phyloP scores from a whole-genome alignment of 768 basidiomycete genomes.

The Neoboletus magnificus region DNA sequence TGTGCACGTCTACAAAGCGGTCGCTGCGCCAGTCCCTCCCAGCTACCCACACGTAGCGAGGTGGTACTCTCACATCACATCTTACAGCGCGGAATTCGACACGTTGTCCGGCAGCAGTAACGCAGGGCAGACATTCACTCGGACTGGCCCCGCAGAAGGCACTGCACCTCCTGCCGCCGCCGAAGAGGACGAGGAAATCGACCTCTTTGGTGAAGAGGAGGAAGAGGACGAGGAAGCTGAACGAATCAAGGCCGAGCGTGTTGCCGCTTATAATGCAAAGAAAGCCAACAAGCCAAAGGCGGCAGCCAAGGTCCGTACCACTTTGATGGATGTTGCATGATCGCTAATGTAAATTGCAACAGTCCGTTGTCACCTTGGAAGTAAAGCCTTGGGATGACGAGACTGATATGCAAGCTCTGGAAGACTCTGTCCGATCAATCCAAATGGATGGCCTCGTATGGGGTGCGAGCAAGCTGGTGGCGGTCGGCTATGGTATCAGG shows the following conservation, averaged over 20 bases:
- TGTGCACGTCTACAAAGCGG: slow-evolving; percentile 84
- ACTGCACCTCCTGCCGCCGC: slow-evolving; percentile 44
- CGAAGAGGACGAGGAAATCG: slow-evolving; percentile 67
- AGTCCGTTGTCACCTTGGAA: slow-evolving; percentile 97
- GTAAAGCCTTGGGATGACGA: slow-evolving; percentile 99
- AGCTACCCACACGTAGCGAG: slow-evolving; percentile 71
- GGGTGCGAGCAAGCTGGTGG: slow-evolving; percentile 91
- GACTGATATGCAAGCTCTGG: slow-evolving; percentile 91
- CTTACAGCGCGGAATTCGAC: slow-evolving; percentile 74
- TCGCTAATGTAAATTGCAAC: slow-evolving; percentile 15
- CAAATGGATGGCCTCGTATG: slow-evolving; percentile 90
- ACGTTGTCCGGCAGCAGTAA: slow-evolving; percentile 83
- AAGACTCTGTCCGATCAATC: slow-evolving; percentile 79
- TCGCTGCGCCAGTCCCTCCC: slow-evolving; percentile 63
- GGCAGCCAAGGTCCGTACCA: slow-evolving; percentile 68
- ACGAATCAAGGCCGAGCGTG: slow-evolving; percentile 84
- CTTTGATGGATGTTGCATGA: slow-evolving; percentile 1
- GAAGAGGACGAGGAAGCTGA: slow-evolving; percentile 85
- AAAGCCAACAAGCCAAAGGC: slow-evolving; percentile 90
- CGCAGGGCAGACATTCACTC: slow-evolving; percentile 71
- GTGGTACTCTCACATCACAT: slow-evolving; percentile 95
- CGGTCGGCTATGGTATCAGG: slow-evolving; percentile 90
- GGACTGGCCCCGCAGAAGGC: slow-evolving; percentile 40
- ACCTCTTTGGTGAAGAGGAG: slow-evolving; percentile 86
- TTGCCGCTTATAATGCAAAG: slow-evolving; percentile 89